Base-by-base conservation (phyloP, 2,329 filamentous ascomycete genomes). In the Fusarium oxysporum region DNA sequence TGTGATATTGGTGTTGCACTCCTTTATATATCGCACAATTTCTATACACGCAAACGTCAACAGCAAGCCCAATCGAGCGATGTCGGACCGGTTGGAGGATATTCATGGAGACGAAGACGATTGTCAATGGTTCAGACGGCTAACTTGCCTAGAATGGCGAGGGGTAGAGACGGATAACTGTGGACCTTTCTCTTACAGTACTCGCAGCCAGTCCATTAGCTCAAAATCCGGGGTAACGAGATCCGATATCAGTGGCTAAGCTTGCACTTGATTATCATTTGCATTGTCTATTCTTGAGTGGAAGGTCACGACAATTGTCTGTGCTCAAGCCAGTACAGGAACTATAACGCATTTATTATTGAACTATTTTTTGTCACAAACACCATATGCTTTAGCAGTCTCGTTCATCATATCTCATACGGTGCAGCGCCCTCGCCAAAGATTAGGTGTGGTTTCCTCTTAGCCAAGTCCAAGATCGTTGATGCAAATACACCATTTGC, bases 401-500 rank as follows among this genome's bases (percentile, higher is more conserved):
- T 61, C 38, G 21, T 53, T 19, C 38, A 47, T 81, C 67, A 87
- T 43, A 87, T 82, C 68, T 85, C 83, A 79, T 93, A 94, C 35
- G 90, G 85, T 71, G 86, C 82, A 7, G 86, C 86, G 1, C 89
- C 90, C 53, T 89, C 82, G 19, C 90, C 92, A 80, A 98, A 97
- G 43, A 98, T 87, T 76, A 98, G 81, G 81, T 97, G 90, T 7
- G 96, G 96, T 82, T 97, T 97, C 80, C 96, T 86, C 82, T 92
- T 92, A 3, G 95, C 96, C 58, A 99, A 80, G 84, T 98, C 94
- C 57, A 99, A 84, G 50, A 99, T 94, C 0, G 95, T 97, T 81
- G 94, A 92, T 19, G 96, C 95, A 83, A 97, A 98, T 16, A 99
- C 94, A 2, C 94, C 96, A 76, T 99, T 99, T 16, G 96, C 96